Conservation (phyloP, 495 filamentous ascomycete genomes). For the Beverwykella pulmonaria region DNA sequence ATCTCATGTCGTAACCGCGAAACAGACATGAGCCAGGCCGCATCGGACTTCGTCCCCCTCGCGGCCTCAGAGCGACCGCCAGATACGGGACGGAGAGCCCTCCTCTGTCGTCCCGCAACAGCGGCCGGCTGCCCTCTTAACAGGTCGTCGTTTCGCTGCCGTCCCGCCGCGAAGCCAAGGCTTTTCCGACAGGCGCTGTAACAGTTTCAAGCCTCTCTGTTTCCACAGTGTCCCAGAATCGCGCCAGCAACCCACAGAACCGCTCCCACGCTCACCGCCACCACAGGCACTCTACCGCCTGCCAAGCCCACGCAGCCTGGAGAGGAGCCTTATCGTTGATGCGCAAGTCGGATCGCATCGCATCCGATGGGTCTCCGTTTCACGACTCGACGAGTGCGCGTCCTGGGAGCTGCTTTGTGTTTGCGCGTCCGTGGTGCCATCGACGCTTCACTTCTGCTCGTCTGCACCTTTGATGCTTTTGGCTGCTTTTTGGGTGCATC, state of each 20-base stretch:
- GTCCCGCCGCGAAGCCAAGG: background rate
- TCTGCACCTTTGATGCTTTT: background rate
- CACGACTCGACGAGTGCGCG: slow-evolving; percentile 17
- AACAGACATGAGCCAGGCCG: background rate
- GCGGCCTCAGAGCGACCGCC: background rate
- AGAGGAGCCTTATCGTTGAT: slow-evolving; percentile 23
- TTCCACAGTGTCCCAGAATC: slow-evolving; percentile 17
- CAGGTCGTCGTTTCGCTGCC: slow-evolving; percentile 12
- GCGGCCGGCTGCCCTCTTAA: slow-evolving; percentile 14
- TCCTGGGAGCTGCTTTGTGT: background rate
- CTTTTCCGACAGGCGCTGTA: slow-evolving; percentile 9
- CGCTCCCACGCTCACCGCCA: slow-evolving; percentile 25
- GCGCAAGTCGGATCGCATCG: slow-evolving; percentile 20
- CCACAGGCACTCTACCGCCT: slow-evolving; percentile 5
- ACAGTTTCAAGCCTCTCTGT: slow-evolving; percentile 29
- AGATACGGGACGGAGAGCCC: background rate
- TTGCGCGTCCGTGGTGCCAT: slow-evolving; percentile 7
- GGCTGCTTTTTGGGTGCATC: too few species aligned
- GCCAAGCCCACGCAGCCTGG: slow-evolving; percentile 4
- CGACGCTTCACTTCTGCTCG: background rate
- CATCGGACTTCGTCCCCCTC: background rate
- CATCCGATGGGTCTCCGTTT: slow-evolving; percentile 20
- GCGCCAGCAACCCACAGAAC: background rate
- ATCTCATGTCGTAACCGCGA: background rate
- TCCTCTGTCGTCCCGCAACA: background rate